phyloP scores from a whole-genome alignment of 2,329 filamentous ascomycete genomes.

The Venturia nashicola region DNA sequence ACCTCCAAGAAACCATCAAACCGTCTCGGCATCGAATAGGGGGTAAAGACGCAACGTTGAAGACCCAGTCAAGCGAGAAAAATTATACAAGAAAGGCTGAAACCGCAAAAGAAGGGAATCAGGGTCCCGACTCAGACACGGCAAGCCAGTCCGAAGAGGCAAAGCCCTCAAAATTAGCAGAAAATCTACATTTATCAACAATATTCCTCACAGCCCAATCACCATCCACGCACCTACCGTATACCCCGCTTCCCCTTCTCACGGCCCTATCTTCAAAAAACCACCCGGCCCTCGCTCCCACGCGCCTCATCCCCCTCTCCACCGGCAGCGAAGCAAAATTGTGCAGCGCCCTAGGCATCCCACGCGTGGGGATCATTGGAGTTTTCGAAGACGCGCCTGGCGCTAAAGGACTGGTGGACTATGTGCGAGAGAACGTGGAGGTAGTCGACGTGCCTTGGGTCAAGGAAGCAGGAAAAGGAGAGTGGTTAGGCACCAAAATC shows the following conservation, averaged over 20 bases:
- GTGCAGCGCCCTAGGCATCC: slow-evolving; percentile 45
- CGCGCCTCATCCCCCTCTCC: slow-evolving; percentile 51
- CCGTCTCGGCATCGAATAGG: background rate
- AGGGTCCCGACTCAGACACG: background rate
- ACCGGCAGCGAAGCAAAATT: slow-evolving; percentile 47
- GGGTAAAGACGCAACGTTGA: background rate
- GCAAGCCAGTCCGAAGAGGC: background rate
- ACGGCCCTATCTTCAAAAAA: slow-evolving; percentile 37
- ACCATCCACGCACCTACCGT: slow-evolving; percentile 28
- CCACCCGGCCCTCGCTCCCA: slow-evolving; percentile 27
- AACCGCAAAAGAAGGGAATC: background rate
- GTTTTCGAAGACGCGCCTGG: slow-evolving; percentile 45
- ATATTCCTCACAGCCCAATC: background rate
- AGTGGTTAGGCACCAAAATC: background rate
- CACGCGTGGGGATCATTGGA: slow-evolving; percentile 53
- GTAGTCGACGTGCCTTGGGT: slow-evolving; percentile 46
- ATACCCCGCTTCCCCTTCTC: slow-evolving; percentile 48
- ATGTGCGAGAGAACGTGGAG: slow-evolving; percentile 40
- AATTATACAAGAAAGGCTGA: background rate
- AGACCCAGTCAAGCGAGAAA: background rate
- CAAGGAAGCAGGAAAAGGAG: slow-evolving; percentile 25
- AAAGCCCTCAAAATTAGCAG: background rate
- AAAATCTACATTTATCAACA: background rate
- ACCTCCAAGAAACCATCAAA: slow-evolving; percentile 32
- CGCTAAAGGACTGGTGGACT: slow-evolving; percentile 43